phyloP scores from a whole-genome alignment of 164 flowering plant genomes.

The Platanus orientalis region DNA sequence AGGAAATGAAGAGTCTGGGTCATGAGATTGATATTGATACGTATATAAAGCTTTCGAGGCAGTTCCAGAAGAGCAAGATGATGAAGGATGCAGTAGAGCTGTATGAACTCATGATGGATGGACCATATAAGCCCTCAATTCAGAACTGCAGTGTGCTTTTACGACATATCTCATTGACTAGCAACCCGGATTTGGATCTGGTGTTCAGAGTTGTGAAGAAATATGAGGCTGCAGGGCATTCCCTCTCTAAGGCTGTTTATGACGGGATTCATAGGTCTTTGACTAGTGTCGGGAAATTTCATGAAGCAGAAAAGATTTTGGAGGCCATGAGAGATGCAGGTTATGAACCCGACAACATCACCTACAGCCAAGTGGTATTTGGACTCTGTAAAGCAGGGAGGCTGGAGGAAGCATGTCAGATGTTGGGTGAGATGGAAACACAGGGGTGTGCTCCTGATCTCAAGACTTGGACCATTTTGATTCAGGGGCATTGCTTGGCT shows the following conservation, averaged over 20 bases:
- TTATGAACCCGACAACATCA: conserved; percentile 71
- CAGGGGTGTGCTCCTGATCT: conserved; percentile 77
- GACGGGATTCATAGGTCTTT: conserved; percentile 78
- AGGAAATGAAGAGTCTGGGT: conserved; percentile 67
- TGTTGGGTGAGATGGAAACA: conserved; percentile 73
- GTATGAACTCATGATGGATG: conserved; percentile 89
- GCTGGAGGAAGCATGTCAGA: conserved; percentile 62
- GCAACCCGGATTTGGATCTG: conserved; percentile 49
- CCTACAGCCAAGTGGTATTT: conserved; percentile 72
- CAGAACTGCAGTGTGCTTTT: conserved; percentile 56
- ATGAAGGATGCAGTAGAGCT: conserved; percentile 77
- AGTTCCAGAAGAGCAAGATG: conserved; percentile 59
- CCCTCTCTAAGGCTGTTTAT: conserved; percentile 58
- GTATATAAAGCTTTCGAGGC: conserved; percentile 68
- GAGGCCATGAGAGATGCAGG: conserved; percentile 67
- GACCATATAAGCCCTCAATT: conserved; percentile 62
- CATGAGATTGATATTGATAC: conserved; percentile 73
- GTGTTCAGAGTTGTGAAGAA: conserved; percentile 61
- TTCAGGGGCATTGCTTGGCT: conserved; percentile 68
- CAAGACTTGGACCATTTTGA: conserved; percentile 89
- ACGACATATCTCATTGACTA: conserved; percentile 31
- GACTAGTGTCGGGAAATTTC: conserved; percentile 65
- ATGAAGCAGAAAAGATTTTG: conserved; percentile 66
- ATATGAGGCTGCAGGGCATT: conserved; percentile 49
- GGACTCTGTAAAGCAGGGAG: conserved; percentile 74